Conservation (phyloP, 768 basidiomycete species). For the Omphalotus guepiniiformis region DNA sequence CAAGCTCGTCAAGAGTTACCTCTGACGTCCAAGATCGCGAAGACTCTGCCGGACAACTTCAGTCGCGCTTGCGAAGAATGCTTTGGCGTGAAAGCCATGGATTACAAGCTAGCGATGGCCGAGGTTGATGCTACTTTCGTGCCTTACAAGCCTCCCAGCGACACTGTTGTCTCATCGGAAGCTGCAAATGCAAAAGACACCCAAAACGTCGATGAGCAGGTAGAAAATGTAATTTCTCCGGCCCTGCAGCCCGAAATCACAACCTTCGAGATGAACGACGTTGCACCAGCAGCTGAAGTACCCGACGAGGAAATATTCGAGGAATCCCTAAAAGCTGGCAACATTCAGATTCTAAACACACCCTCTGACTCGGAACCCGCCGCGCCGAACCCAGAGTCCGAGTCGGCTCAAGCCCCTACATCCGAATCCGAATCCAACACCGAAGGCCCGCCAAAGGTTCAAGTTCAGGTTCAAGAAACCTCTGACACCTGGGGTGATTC, state of each 20-base stretch:
- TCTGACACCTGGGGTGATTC: background rate
- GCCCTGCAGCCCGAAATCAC: no score
- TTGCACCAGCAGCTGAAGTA: constrained; percentile 23
- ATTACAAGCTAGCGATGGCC: constrained; percentile 25
- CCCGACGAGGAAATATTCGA: constrained; percentile 23
- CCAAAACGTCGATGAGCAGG: no score
- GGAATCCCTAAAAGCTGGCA: constrained; percentile 24
- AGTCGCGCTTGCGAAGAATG: constrained; percentile 42
- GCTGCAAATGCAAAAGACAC: no score
- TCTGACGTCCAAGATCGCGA: constrained; percentile 40
- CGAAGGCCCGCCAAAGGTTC: no score
- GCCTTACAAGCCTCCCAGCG: no score
- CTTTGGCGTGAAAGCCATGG: constrained; percentile 45
- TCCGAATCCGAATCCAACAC: no score
- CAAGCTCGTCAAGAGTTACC: constrained; percentile 48
- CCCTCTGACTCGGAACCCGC: background rate
- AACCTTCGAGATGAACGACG: background rate
- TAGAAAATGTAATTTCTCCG: no score
- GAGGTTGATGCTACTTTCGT: no score
- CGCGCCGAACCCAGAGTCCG: background rate
- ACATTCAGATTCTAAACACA: constrained; percentile 10
- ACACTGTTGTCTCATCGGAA: no score
- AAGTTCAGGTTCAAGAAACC: no score
- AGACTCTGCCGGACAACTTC: constrained; percentile 46
- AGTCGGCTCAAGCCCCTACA: no score